Percentiles rank a stretch among this genome's conserved stretches.
Evolutionary conservation across 2,329 filamentous ascomycete species (phyloP).

Genomic region (Alternaria rosae): DNA sequence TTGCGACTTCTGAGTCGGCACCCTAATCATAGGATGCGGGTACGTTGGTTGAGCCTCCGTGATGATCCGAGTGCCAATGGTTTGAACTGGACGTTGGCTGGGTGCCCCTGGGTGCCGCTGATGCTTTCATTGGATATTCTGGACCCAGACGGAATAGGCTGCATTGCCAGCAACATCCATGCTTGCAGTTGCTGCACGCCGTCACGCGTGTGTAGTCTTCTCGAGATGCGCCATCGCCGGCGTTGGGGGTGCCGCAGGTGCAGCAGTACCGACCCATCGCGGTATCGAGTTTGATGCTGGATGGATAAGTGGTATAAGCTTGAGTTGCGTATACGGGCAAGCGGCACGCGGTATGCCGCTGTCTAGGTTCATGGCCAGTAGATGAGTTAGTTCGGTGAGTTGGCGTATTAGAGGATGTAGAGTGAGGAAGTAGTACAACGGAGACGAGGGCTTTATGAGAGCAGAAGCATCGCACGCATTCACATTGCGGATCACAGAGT

Average conservation of each 20-base stretch:
- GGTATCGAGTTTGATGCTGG: background rate
- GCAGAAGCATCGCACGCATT: background rate
- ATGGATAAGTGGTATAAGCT: background rate
- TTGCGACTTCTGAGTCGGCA: background rate
- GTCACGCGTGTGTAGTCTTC: background rate
- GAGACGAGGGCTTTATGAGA: background rate
- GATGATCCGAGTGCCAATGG: rapidly evolving
- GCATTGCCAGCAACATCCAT: background rate
- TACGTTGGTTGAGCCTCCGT: background rate
- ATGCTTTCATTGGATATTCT: background rate
- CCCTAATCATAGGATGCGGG: background rate
- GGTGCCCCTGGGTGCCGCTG: background rate
- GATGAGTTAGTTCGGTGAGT: background rate
- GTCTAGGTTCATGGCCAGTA: background rate
- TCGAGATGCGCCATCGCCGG: background rate
- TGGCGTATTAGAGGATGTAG: background rate
- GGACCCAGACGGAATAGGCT: rapidly evolving
- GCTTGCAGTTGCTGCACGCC: background rate
- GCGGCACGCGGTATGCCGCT: background rate
- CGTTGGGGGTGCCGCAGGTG: background rate
- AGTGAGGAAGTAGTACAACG: background rate
- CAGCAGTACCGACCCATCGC: background rate
- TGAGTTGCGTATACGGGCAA: background rate
- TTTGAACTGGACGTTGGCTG: background rate
- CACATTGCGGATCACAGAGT: background rate